phyloP scores from a whole-genome alignment of 1,284 basidiomycete genomes.

The Vanrija humicola region DNA sequence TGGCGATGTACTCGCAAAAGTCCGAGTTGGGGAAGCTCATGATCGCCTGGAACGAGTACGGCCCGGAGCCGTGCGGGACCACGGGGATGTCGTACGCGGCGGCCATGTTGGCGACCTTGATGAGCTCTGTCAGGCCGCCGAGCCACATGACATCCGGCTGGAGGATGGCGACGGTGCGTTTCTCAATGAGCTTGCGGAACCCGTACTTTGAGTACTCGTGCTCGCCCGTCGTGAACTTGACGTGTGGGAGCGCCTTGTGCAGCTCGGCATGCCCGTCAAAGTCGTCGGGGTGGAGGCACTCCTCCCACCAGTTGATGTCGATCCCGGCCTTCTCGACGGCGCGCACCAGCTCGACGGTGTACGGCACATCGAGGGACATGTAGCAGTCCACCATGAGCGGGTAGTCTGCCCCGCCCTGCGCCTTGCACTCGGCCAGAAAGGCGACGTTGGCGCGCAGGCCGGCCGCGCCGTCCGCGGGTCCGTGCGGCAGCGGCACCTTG shows the following conservation, averaged over 20 bases:
- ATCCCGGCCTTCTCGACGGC: constrained; percentile 52
- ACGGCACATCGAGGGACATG: constrained; percentile 52
- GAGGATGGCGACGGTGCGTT: constrained; percentile 53
- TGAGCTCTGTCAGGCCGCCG: constrained; percentile 56
- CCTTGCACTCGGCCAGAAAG: constrained; percentile 52
- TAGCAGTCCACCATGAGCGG: constrained; percentile 57
- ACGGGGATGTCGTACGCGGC: constrained; percentile 54
- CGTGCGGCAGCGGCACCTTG: constrained; percentile 54
- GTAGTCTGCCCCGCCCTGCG: constrained; percentile 51
- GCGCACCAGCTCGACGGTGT: constrained; percentile 53
- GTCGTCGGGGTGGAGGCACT: constrained; percentile 54
- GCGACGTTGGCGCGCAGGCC: constrained; percentile 55
- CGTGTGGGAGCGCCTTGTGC: constrained; percentile 51
- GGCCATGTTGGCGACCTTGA: constrained; percentile 52
- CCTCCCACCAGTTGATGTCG: constrained; percentile 57
- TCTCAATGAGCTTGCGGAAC: constrained; percentile 56
- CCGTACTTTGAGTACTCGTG: constrained; percentile 57
- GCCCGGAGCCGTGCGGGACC: constrained; percentile 55
- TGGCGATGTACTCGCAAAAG: constrained; percentile 54
- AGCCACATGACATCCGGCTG: constrained; percentile 56
- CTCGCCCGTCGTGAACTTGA: constrained; percentile 58
- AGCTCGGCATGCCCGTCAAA: constrained; percentile 53
- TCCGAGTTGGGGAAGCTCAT: constrained; percentile 44
- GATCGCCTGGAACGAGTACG: constrained; percentile 48
- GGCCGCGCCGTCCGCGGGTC: constrained; percentile 51